Conservation (phyloP, 1,139 yeast genomes). For the Suhomyces chickasaworum region DNA sequence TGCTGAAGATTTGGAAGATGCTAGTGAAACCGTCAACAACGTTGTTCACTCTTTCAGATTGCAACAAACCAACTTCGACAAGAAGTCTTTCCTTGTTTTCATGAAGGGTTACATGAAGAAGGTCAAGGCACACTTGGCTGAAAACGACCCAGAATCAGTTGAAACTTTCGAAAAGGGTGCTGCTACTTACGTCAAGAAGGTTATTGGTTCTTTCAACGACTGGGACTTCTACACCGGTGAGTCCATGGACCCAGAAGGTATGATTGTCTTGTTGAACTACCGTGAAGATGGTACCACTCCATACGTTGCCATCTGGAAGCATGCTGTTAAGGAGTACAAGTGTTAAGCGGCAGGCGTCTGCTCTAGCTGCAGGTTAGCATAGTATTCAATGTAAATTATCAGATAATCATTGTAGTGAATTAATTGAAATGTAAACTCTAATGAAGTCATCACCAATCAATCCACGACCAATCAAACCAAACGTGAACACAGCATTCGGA, state of each 20-base stretch:
- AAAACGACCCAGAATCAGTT: slow-evolving; percentile 82
- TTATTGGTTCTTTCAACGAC: slow-evolving; percentile 91
- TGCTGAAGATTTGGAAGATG: slow-evolving; percentile 78
- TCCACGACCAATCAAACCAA: too few relatives aligned
- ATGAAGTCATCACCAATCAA: too few relatives aligned
- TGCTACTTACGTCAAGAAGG: slow-evolving; percentile 91
- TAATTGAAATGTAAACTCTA: too few relatives aligned
- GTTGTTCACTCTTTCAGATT: slow-evolving; percentile 98
- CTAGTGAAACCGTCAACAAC: slow-evolving; percentile 91
- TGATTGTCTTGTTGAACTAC: slow-evolving; percentile 97
- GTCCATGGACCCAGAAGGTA: slow-evolving; percentile 99
- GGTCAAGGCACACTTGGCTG: slow-evolving; percentile 86
- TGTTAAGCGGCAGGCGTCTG: slow-evolving; percentile 11
- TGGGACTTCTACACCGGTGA: slow-evolving; percentile 99
- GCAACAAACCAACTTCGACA: slow-evolving; percentile 93
- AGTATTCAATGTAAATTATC: slow-evolving; percentile 4
- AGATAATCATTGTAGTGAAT: neutral
- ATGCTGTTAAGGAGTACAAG: slow-evolving; percentile 88
- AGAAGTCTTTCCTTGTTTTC: slow-evolving; percentile 94
- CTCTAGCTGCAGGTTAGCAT: slow-evolving; percentile 2
- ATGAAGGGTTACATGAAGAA: slow-evolving; percentile 98
- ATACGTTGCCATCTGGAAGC: slow-evolving; percentile 97
- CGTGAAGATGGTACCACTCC: slow-evolving; percentile 99
- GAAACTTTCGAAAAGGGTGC: slow-evolving; percentile 97
- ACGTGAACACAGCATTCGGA: too few relatives aligned